phyloP scores from a whole-genome alignment of 176 grass and related monocot species.

The Cenchrus fungigraminus region DNA sequence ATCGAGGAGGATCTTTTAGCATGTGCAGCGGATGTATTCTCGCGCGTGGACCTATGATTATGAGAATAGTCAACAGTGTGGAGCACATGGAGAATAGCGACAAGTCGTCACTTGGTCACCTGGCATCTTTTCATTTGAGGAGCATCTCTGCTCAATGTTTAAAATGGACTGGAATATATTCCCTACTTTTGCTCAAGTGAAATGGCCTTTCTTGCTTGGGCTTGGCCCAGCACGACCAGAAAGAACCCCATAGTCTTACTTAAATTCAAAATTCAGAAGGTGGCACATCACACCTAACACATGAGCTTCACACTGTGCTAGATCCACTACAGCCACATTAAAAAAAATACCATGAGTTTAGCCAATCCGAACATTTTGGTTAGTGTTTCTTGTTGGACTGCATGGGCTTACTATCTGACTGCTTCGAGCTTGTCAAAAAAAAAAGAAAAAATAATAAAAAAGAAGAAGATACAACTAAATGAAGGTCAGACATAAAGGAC shows the following conservation, averaged over 20 bases:
- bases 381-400: background rate
- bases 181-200: background rate
- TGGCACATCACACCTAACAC: background rate
- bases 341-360: background rate
- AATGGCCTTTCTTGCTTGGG: background rate
- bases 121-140: constrained; percentile 11
- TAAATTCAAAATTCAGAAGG: background rate
- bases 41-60: background rate
- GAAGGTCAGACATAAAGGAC: background rate
- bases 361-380: background rate
- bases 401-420: background rate
- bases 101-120: background rate
- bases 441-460: background rate
- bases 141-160: constrained; percentile 25
- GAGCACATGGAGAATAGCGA: background rate
- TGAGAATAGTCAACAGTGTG: constrained; percentile 1
- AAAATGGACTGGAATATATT: background rate
- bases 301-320: background rate
- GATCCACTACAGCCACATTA: background rate
- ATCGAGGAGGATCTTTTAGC: background rate
- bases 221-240: background rate
- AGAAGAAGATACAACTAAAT: background rate
- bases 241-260: background rate
- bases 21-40: constrained; percentile 2
- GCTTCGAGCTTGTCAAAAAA: background rate